Base-by-base conservation (phyloP, 2,329 filamentous ascomycete genomes). In the Juglanconis oblonga region DNA sequence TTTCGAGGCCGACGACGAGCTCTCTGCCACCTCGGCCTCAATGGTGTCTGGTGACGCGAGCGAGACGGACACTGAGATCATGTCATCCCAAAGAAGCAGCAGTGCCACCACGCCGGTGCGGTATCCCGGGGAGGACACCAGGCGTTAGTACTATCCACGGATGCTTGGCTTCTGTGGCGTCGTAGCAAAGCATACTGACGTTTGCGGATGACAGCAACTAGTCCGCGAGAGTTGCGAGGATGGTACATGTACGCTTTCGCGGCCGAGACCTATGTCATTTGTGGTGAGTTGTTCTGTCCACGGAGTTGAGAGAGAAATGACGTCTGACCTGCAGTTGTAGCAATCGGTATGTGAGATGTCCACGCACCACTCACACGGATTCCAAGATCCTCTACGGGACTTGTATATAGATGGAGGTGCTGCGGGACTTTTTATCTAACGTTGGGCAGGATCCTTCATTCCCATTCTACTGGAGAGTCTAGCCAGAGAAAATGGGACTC, bases 231-330 rank as follows among this genome's bases (percentile, higher is more conserved):
- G 82, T 83, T 98, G 62, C 81, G 87, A 44, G 95, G 94, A 67
- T 99, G 96, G 91, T 99, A 98, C 76, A 89, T 89, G 72, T 98
- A 98, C 78, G 90, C 90, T 47, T 98, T 96, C 81, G 95, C 95
- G 31, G 92, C 94, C 24, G 95, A 99, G 77, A 94, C 96, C 57
- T 98, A 97, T 73, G 91, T 96, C 14, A 91, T 98, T 59, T 98
- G 95, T 74, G 94, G 93, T 91, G 74, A 72, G 87, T 78, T 17
- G 31, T 24, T 2, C 10, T n/a, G 5, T 45, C 31, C 7, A 3
- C 4, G 4, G 10, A 36, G 3, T 35, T 24, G 49, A 17, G 42
- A 13, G 5, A 45, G 5, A n/a, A 32, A 47, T 49, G 33, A 17
- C 57, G 47, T 33, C 56, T 62, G 52, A 57, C 60, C 44, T 42